A percentile compares a stretch with the other conserved stretches of the same genome.
These are phyloP conservation scores for Magnolia changhungtana DNA, from an alignment of 164 flowering plant species.

Conservation along the genomic window DNA sequence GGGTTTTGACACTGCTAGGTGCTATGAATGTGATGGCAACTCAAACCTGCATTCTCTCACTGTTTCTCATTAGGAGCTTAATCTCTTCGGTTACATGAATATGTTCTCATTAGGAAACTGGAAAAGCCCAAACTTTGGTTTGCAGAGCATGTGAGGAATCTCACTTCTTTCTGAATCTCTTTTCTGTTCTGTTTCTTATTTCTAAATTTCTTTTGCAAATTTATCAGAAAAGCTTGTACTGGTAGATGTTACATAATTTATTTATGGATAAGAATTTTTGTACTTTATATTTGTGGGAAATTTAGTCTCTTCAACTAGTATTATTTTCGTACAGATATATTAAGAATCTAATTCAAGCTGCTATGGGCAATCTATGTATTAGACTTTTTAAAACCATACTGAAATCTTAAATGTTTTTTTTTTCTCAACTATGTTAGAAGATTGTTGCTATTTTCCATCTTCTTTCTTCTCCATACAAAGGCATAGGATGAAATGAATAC, in stretches of 20 bases:
- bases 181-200: neutral
- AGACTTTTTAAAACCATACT: no score
- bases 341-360: no score
- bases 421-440: neutral
- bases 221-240: neutral
- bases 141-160: conserved; percentile 73
- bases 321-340: no score
- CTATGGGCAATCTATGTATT: no score
- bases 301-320: no score
- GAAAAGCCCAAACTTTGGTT: conserved; percentile 88
- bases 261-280: no score
- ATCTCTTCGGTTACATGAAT: conserved; percentile 62
- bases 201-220: no score
- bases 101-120: conserved; percentile 56
- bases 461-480: neutral
- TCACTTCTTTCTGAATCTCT: neutral
- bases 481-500: no score
- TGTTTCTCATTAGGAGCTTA: conserved; percentile 43
- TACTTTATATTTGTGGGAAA: no score
- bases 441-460: neutral
- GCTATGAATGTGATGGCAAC: conserved; percentile 36
- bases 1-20: conserved; percentile 51
- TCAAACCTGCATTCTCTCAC: conserved; percentile 43
- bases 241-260: no score
- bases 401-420: no score